Base-by-base conservation (phyloP, 2,329 filamentous ascomycete genomes). In the Cercospora beticola region DNA sequence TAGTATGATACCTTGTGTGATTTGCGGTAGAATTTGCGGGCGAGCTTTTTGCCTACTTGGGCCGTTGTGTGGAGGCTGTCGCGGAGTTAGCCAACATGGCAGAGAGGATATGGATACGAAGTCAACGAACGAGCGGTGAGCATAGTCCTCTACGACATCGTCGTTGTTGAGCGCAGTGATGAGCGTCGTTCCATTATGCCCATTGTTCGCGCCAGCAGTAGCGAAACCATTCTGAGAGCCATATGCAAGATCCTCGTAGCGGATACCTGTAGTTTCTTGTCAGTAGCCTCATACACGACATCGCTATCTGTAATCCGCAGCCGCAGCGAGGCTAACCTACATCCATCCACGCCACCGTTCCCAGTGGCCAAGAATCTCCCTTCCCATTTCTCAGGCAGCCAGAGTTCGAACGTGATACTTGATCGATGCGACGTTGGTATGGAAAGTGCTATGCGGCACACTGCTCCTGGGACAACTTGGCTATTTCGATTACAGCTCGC, bases 1-100 rank as follows among this genome's bases (percentile, higher is more conserved):
- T 83, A 88, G 75, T 88, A 88, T 4, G 82, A 82, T 52, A 82
- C 83, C 8, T 77, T 74, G 1, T 81, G 79, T 0, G 76, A 72
- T 8, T 74, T 79, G 3, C 77, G 74, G 69, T 87, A 61, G 58
- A 61, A 61, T 8, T 36, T 3, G 10, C 21, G 18, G 14, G 21
- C 14, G 30, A 61, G 58, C 4, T 28, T 23, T 16, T 61, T 61
- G 21, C 58, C 58, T 18, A 43, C 33, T 33, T 61, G 26, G 7
- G 33, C 58, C 23, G 36, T 21, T 23, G 36, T 43, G 14, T 61
- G 58, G 6, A 61, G 58, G 2, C 49, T 56, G 16, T 18, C 14
- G 30, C 12, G 1, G 9, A 2, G 43, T 7, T n/a, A n/a, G 43
- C 18, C 43, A 49, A 49, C 43, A 49, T 10, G 46, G 8, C 46